Evolutionary conservation across 2,329 filamentous ascomycete species (phyloP).

Genomic region (Penicillium nordicum): DNA sequence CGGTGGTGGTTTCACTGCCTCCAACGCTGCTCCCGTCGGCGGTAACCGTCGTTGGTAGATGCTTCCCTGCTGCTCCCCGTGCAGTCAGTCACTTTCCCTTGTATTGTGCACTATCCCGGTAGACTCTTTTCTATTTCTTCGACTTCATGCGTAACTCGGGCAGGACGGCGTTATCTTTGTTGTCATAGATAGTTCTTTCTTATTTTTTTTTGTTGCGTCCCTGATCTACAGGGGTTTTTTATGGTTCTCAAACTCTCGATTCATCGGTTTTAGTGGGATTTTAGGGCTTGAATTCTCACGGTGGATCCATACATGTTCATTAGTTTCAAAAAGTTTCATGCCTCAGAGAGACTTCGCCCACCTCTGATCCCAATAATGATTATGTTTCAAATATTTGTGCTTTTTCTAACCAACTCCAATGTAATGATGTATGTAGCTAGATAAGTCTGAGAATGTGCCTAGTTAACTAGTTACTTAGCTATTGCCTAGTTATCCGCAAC

Average conservation of each 20-base stretch:
- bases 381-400: neutral
- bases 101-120: slow-evolving; percentile 28
- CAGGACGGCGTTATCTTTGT: slow-evolving; percentile 38
- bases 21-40: slow-evolving; percentile 58
- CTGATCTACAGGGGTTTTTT: slow-evolving; percentile 4
- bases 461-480: too few species aligned
- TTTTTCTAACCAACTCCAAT: neutral
- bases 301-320: slow-evolving; percentile 19
- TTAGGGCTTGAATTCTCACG: slow-evolving; percentile 12
- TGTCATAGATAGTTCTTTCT: slow-evolving; percentile 37
- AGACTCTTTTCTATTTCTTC: slow-evolving; percentile 26
- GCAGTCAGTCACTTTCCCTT: slow-evolving; percentile 23
- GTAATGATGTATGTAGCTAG: neutral
- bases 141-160: slow-evolving; percentile 34
- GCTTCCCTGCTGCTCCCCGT: slow-evolving; percentile 16
- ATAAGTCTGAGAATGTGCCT: neutral
- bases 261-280: neutral
- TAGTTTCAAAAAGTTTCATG: slow-evolving; percentile 20
- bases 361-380: slow-evolving; percentile 3
- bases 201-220: slow-evolving; percentile 13
- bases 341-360: neutral
- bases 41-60: slow-evolving; percentile 56
- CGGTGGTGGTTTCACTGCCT: slow-evolving; percentile 52
- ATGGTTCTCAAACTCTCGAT: slow-evolving; percentile 2
- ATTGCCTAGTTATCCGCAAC: neutral